Conservation (phyloP, 306 rosid species). For the Quercus gilva region DNA sequence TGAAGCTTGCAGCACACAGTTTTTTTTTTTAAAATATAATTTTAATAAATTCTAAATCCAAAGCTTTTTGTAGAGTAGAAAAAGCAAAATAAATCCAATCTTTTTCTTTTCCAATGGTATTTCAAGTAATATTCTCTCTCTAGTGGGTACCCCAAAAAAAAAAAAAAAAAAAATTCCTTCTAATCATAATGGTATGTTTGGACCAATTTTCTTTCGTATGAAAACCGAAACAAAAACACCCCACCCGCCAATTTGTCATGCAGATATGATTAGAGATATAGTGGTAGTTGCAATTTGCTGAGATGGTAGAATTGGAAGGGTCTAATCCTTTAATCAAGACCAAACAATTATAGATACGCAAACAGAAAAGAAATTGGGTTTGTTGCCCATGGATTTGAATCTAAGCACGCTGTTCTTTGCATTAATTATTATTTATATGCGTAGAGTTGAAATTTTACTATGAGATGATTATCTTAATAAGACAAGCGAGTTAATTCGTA, state of each 20-base stretch:
- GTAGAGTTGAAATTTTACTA: not conserved
- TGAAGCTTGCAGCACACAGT: slow-evolving; percentile 24
- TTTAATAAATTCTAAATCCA: slow-evolving; percentile 14
- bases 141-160: slow-evolving; percentile 33
- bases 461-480: too few relatives aligned
- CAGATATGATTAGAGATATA: slow-evolving; percentile 34
- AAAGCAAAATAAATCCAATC: slow-evolving; percentile 47
- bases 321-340: slow-evolving; percentile 13
- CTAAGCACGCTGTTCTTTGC: not conserved
- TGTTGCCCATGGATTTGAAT: not conserved
- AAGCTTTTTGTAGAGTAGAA: slow-evolving; percentile 39
- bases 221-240: slow-evolving; percentile 18
- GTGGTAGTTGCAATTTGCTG: slow-evolving; percentile 30
- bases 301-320: slow-evolving; percentile 1
- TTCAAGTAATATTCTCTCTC: slow-evolving; percentile 27
- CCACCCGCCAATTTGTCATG: slow-evolving; percentile 31
- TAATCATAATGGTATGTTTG: slow-evolving; percentile 47
- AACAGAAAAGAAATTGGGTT: not conserved
- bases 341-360: not conserved
- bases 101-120: slow-evolving; percentile 47
- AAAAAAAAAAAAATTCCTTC: slow-evolving; percentile 31
- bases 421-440: not conserved
- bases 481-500: too few relatives aligned
- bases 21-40: slow-evolving; percentile 3
- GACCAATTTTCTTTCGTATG: slow-evolving; percentile 36